These are phyloP conservation scores for Pseudogymnoascus sp. DNA, from an alignment of 2,329 filamentous ascomycete genomes.

Conservation along the genomic window DNA sequence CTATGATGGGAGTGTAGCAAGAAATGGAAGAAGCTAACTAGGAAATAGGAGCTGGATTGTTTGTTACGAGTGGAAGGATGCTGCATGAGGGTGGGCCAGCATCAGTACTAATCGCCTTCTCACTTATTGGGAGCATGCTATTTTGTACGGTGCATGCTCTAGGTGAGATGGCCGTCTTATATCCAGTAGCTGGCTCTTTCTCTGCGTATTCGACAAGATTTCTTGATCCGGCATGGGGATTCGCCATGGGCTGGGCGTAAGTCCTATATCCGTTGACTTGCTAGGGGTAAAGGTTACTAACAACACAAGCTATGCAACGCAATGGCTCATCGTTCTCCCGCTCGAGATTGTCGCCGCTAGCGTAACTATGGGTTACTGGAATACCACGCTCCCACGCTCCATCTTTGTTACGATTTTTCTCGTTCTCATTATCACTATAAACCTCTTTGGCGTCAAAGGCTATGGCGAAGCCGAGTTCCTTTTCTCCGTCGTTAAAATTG, in stretches of 20 bases:
- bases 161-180: slow-evolving; percentile 84
- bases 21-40: slow-evolving; percentile 7
- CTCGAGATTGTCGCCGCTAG: slow-evolving; percentile 79
- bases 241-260: slow-evolving; percentile 91
- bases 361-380: slow-evolving; percentile 76
- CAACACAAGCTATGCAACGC: slow-evolving; percentile 61
- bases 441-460: slow-evolving; percentile 79
- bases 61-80: slow-evolving; percentile 73
- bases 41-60: slow-evolving; percentile 66
- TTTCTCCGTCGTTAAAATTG: slow-evolving; percentile 79
- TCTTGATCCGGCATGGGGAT: slow-evolving; percentile 88
- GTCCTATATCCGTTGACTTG: slow-evolving; percentile 29
- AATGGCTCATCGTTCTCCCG: slow-evolving; percentile 76
- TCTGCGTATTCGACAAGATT: slow-evolving; percentile 61
- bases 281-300: not conserved
- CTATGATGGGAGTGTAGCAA: not conserved
- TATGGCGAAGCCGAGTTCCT: slow-evolving; percentile 88
- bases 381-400: slow-evolving; percentile 43
- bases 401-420: slow-evolving; percentile 83
- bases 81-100: slow-evolving; percentile 70
- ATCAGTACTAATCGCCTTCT: slow-evolving; percentile 70
- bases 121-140: slow-evolving; percentile 76
- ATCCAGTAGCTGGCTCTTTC: slow-evolving; percentile 3
- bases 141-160: slow-evolving; percentile 89
- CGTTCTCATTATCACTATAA: slow-evolving; percentile 70